These are phyloP conservation scores for Apiotrichum mycotoxinovorans DNA, from an alignment of 1,284 basidiomycete genomes.

Conservation along the genomic window DNA sequence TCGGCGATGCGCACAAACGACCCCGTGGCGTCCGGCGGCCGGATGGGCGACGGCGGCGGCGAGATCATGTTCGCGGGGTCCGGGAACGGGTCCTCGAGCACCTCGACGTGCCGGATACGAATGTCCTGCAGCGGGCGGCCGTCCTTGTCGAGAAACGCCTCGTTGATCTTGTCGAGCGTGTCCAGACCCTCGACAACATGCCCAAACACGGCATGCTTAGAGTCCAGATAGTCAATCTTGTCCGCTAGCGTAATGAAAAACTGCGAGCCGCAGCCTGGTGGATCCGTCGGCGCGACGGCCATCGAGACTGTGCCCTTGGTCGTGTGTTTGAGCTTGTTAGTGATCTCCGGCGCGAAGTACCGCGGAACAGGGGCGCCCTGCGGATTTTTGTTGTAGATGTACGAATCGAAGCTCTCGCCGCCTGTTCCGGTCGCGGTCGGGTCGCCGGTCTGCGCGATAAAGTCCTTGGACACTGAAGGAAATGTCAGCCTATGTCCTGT, in stretches of 20 bases:
- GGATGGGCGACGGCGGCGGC: constrained; percentile 62
- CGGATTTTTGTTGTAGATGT: constrained; percentile 47
- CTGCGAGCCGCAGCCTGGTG: constrained; percentile 85
- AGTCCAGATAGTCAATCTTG: constrained; percentile 89
- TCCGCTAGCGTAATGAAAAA: constrained; percentile 94
- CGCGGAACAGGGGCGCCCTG: constrained; percentile 53
- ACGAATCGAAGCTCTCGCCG: constrained; percentile 76
- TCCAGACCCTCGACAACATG: constrained; percentile 92
- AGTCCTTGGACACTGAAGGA: constrained; percentile 81
- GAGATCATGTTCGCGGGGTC: constrained; percentile 75
- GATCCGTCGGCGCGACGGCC: constrained; percentile 73
- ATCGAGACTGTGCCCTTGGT: constrained; percentile 89
- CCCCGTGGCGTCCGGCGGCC: constrained; percentile 64
- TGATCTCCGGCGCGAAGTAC: constrained; percentile 82
- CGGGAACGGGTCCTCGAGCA: constrained; percentile 92
- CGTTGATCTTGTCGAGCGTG: constrained; percentile 87
- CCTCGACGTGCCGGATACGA: constrained; percentile 83
- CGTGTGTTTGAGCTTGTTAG: constrained; percentile 72
- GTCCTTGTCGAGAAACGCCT: constrained; percentile 81
- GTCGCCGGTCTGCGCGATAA: constrained; percentile 90
- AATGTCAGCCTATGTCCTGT: too few relatives aligned
- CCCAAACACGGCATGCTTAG: constrained; percentile 93
- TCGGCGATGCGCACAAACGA: constrained; percentile 72
- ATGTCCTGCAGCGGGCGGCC: constrained; percentile 90
- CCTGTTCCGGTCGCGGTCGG: constrained; percentile 92